phyloP scores from a whole-genome alignment of 2,329 filamentous ascomycete species.

The Metarhizium robertsii region DNA sequence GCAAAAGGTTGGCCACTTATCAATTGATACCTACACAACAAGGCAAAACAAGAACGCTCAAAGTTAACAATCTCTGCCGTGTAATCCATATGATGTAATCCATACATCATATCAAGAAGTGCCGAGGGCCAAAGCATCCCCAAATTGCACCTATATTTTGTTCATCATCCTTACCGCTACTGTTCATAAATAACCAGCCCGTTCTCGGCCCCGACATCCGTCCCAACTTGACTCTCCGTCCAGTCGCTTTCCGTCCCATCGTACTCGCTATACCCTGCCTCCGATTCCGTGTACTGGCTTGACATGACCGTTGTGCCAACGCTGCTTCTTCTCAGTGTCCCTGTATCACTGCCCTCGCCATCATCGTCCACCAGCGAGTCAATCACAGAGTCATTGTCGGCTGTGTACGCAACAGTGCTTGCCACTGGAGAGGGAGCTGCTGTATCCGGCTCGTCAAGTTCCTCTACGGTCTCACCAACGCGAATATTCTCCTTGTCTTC shows the following conservation, averaged over 20 bases:
- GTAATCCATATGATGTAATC: not conserved
- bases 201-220: constrained; percentile 14
- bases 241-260: constrained; percentile 38
- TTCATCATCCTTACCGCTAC: not conserved
- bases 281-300: constrained; percentile 26
- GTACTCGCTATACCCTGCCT: constrained; percentile 27
- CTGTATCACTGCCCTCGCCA: constrained; percentile 35
- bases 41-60: constrained; percentile 1
- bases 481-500: constrained; percentile 55
- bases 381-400: constrained; percentile 8
- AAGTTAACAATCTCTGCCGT: not conserved
- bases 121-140: not conserved
- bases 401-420: constrained; percentile 3
- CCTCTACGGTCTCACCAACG: constrained; percentile 55
- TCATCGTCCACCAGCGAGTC: constrained; percentile 12
- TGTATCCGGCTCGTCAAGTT: constrained; percentile 29
- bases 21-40: not conserved
- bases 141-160: not conserved
- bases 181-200: constrained; percentile 26
- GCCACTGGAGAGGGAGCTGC: constrained; percentile 9
- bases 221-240: constrained; percentile 32
- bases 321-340: constrained; percentile 39
- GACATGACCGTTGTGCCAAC: constrained; percentile 39
- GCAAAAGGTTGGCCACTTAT: not conserved
- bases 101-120: not conserved